A percentile compares a stretch with the other conserved stretches of the same genome.
These are phyloP conservation scores for Pinus tabuliformis DNA, from an alignment of 75 land plant genomes.

Conservation along the genomic window DNA sequence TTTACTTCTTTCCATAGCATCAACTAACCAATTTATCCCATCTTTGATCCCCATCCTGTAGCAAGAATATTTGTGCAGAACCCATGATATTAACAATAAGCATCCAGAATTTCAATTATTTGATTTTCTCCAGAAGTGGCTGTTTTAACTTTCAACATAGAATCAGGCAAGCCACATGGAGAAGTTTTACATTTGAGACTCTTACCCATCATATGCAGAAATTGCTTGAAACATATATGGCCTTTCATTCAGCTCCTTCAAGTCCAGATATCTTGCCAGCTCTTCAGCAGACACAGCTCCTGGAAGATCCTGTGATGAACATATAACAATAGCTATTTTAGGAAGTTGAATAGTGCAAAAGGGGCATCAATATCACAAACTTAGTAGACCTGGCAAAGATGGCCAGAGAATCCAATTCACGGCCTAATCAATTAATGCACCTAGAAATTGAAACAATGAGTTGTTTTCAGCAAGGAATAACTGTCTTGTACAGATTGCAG, in stretches of 20 bases:
- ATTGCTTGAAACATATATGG: slow-evolving; percentile 70
- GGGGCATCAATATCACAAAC: not conserved
- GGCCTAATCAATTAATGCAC: no score
- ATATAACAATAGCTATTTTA: not conserved
- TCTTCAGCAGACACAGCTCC: slow-evolving; percentile 85
- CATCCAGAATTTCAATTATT: not conserved
- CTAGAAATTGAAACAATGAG: no score
- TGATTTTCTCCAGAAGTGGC: not conserved
- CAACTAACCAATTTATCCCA: slow-evolving; percentile 82
- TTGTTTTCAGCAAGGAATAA: no score
- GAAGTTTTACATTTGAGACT: not conserved
- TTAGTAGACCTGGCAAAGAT: no score
- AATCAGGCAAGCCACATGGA: not conserved
- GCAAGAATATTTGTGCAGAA: slow-evolving; percentile 1
- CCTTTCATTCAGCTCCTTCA: slow-evolving; percentile 81
- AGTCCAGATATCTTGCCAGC: slow-evolving; percentile 66
- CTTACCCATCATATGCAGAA: slow-evolving; percentile 90
- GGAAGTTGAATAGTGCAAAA: not conserved
- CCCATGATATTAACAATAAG: slow-evolving; percentile 1
- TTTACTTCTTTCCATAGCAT: slow-evolving; percentile 88
- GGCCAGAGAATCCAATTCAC: no score
- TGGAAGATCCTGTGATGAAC: slow-evolving; percentile 59
- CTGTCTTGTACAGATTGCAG: no score
- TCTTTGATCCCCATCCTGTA: slow-evolving; percentile 78
- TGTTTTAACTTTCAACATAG: not conserved